phyloP scores from a whole-genome alignment of 352 stramenopile species.

The Pythium utonaiense region DNA sequence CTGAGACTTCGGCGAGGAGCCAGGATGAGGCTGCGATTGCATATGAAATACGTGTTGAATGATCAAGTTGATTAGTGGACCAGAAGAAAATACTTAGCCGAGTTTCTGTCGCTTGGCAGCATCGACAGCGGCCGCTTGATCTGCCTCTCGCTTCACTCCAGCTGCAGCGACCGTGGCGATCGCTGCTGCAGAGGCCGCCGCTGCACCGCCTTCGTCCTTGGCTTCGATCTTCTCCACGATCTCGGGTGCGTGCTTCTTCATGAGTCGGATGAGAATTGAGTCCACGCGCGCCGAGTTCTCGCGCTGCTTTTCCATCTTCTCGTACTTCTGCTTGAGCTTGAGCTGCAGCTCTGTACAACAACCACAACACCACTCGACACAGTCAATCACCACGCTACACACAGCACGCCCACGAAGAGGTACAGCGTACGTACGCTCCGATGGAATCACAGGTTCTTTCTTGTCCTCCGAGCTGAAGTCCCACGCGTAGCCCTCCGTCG shows the following conservation, averaged over 20 bases:
- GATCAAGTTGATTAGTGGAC: not conserved
- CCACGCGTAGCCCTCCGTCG: constrained; percentile 83
- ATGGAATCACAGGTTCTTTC: constrained; percentile 81
- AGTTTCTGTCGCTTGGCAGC: constrained; percentile 67
- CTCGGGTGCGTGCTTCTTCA: constrained; percentile 85
- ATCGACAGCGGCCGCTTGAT: constrained; percentile 20
- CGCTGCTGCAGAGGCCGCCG: not conserved
- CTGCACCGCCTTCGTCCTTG: constrained; percentile 27
- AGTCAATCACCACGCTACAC: not conserved
- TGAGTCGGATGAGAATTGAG: constrained; percentile 78
- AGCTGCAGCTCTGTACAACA: constrained; percentile 59
- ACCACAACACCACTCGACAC: not conserved
- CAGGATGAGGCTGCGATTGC: not conserved
- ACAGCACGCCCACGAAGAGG: no score
- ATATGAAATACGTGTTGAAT: not conserved
- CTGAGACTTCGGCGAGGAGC: not conserved
- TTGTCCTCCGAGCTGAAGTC: constrained; percentile 86
- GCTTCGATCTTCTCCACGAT: constrained; percentile 74
- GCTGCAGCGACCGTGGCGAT: not conserved
- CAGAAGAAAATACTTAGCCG: constrained; percentile 17
- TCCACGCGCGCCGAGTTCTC: constrained; percentile 81
- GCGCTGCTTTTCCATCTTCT: constrained; percentile 85
- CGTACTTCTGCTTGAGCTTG: constrained; percentile 85
- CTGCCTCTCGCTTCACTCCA: constrained; percentile 21
- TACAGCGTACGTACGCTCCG: constrained; percentile 53